A percentile compares a stretch with the other conserved stretches of the same genome.
Evolutionary conservation across 305 asterid genomes (phyloP).

Genomic region (Petunia hybrid): DNA sequence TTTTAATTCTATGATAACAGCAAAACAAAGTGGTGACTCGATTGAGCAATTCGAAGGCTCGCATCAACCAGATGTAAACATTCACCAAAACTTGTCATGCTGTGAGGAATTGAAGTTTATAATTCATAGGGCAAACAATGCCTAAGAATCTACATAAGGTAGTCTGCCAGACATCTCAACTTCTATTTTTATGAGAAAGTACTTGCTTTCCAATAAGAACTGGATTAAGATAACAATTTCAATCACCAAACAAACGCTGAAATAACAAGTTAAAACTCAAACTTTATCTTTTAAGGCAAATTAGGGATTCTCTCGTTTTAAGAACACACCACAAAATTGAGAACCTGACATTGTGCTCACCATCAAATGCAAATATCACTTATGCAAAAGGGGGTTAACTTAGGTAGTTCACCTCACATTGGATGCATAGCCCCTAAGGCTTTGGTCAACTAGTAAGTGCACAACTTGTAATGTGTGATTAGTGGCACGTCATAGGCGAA

Average conservation of each 20-base stretch:
- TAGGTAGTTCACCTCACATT: too few relatives aligned
- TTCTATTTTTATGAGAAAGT: not conserved
- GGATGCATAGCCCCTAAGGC: too few relatives aligned
- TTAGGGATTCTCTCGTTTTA: too few relatives aligned
- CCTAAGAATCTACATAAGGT: not conserved
- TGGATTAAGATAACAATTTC: not conserved
- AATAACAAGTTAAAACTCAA: not conserved
- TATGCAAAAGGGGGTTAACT: too few relatives aligned
- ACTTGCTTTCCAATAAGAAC: not conserved
- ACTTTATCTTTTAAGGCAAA: too few relatives aligned
- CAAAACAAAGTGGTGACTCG: not conserved
- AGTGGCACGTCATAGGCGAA: too few relatives aligned
- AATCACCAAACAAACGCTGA: not conserved
- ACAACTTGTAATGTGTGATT: too few relatives aligned
- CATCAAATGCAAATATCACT: too few relatives aligned
- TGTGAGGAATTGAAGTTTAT: not conserved
- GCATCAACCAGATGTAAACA: constrained; percentile 10
- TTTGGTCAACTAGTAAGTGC: too few relatives aligned
- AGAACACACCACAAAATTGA: too few relatives aligned
- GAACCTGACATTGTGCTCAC: too few relatives aligned
- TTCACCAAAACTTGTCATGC: not conserved
- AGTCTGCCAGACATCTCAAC: not conserved
- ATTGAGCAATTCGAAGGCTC: constrained; percentile 15
- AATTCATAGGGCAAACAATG: not conserved
- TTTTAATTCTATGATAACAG: not conserved